These are phyloP conservation scores for Claviceps pazoutovae DNA, from an alignment of 2,329 filamentous ascomycete species.

Conservation along the genomic window DNA sequence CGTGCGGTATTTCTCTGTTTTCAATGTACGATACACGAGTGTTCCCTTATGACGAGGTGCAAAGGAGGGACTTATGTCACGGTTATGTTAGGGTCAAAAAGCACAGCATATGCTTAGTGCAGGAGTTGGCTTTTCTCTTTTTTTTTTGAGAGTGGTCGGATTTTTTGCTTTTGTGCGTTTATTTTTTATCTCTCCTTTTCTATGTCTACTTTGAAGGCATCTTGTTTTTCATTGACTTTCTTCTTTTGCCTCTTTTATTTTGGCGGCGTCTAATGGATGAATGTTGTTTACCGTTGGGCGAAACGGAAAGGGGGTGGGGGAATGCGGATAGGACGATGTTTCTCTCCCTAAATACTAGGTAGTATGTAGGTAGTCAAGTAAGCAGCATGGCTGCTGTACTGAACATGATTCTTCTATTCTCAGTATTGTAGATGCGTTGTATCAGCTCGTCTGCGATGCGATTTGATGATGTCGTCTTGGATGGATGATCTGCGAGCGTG, in stretches of 20 bases:
- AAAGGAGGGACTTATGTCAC: conserved; percentile 7
- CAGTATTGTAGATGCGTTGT: too few species aligned
- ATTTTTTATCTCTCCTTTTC: not conserved
- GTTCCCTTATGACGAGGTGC: conserved; percentile 13
- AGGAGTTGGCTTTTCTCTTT: conserved; percentile 5
- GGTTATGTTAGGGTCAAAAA: conserved; percentile 4
- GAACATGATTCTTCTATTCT: too few species aligned
- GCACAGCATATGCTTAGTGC: conserved; percentile 3
- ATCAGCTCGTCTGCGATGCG: too few species aligned
- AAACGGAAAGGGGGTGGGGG: too few species aligned
- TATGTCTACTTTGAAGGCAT: not conserved
- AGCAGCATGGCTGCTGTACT: too few species aligned
- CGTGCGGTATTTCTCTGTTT: conserved; percentile 22
- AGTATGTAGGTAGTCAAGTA: too few species aligned
- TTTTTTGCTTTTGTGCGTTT: not conserved
- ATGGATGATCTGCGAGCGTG: too few species aligned
- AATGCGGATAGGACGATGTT: not conserved
- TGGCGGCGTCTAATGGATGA: not conserved
- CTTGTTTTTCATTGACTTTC: not conserved
- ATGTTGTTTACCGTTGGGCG: too few species aligned
- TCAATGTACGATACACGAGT: conserved; percentile 21
- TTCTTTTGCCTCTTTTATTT: too few species aligned
- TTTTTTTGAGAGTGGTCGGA: not conserved
- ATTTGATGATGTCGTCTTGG: too few species aligned
- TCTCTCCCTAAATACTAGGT: not conserved